Evolutionary conservation across 768 basidiomycete genomes (phyloP), one percentile per base, ranked within the genome.

Genomic region (Tylopilus vinaceipallidus): DNA sequence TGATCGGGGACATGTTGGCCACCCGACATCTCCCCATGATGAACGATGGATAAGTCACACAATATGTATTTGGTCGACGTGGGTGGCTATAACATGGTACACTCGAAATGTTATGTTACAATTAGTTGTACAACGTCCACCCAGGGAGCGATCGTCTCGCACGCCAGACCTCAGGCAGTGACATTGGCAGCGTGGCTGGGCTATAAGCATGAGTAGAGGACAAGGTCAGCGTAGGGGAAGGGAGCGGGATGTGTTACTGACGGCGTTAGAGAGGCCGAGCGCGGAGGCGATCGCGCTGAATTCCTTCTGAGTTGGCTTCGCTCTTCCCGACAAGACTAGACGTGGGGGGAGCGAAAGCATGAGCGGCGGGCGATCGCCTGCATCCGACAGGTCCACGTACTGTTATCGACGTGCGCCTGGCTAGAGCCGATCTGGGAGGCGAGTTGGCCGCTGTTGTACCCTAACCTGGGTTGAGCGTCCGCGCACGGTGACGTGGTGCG

Each of bases 361-460:
- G 11, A 42, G 27, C 13, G 38, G 12, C 17, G 22, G 12, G 14
- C 14, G 35, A 39, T 26, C n/a, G 3, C 3, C 13, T 9, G 2
- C 17, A 20, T 16, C 29, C 9, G 14, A 42, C 11, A 27, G 43
- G 12, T 2, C 13, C 33, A 71, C 78, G 50, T 57, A 88, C 87
- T 76, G 38, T 76, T 75, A 37, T 69, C 66, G 42, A 88, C 75
- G 47, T 75, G 82, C 29, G 66, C 60, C 78, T 72, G 35, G 60
- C 40, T 39, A 65, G 45, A n/a, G 43, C 75, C 74, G 33, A 80
- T 67, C 59, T 71, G 64, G 12, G 4, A 3, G 8, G 83, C 84
- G 58, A 88, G 75, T 26, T 71, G 54, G 19, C 56, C 4, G 3
- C 4, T 34, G 34, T 5, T 16, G 16, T 20, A 20, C 4, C 50